Percentiles rank a stretch among this genome's conserved stretches.
phyloP scores from a whole-genome alignment of 352 stramenopile species.

The Saprolegnia diclina region DNA sequence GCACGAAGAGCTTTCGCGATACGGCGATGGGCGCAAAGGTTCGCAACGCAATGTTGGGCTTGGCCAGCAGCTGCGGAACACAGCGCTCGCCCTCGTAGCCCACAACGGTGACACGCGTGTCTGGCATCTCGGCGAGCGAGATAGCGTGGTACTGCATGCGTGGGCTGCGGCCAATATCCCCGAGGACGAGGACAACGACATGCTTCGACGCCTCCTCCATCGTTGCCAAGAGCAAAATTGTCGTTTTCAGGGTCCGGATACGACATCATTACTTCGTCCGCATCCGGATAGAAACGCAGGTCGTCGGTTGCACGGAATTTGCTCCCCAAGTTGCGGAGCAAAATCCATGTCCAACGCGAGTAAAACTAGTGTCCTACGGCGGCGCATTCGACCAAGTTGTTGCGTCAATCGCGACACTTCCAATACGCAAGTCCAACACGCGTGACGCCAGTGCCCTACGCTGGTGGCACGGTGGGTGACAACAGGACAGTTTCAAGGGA shows the following conservation, averaged over 20 bases:
- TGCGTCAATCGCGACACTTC: too few relatives aligned
- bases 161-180: conserved; percentile 94
- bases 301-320: too few relatives aligned
- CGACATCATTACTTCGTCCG: neutral
- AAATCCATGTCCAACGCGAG: too few relatives aligned
- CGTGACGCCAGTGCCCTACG: too few relatives aligned
- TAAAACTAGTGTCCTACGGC: too few relatives aligned
- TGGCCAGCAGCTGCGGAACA: conserved; percentile 56
- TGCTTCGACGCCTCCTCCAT: conserved; percentile 32
- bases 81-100: conserved; percentile 91
- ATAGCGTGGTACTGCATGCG: conserved; percentile 99
- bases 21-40: conserved; percentile 61
- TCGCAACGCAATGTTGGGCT: conserved; percentile 66
- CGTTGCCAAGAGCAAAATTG: neutral
- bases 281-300: neutral
- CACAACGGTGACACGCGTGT: conserved; percentile 82
- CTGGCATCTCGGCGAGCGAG: conserved; percentile 83
- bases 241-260: neutral
- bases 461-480: too few relatives aligned
- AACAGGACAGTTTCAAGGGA: too few relatives aligned
- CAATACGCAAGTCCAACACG: too few relatives aligned
- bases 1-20: conserved; percentile 57
- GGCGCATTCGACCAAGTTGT: too few relatives aligned
- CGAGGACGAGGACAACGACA: conserved; percentile 90
- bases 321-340: too few relatives aligned